phyloP scores from a whole-genome alignment of 768 basidiomycete genomes.

The Pleurotus pulmonarius region DNA sequence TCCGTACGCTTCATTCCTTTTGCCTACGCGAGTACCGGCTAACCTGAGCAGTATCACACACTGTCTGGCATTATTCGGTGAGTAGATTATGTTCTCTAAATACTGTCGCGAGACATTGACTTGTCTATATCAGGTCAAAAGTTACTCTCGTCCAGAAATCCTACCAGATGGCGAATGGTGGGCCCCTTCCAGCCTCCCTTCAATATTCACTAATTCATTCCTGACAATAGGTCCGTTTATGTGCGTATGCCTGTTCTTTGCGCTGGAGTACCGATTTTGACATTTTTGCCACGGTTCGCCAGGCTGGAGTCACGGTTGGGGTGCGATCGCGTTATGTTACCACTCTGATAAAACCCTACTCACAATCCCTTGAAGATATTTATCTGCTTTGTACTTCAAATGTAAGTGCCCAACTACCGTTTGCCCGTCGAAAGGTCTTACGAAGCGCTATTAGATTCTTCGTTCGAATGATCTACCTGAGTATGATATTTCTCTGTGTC shows the following conservation, averaged over 20 bases:
- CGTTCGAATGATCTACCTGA: constrained; percentile 1
- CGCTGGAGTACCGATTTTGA: too few relatives aligned
- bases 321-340: neutral
- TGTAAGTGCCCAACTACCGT: too few relatives aligned
- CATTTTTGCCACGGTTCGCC: too few relatives aligned
- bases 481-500: neutral
- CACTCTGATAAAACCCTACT: neutral
- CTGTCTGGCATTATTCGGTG: constrained; percentile 1
- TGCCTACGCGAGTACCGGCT: too few relatives aligned
- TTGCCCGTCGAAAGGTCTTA: too few relatives aligned
- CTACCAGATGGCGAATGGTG: constrained; percentile 1
- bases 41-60: neutral
- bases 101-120: neutral
- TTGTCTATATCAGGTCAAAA: neutral
- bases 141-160: neutral
- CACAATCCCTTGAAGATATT: neutral
- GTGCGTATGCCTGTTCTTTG: neutral
- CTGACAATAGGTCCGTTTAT: neutral
- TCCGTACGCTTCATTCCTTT: neutral
- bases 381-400: neutral
- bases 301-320: neutral
- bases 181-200: neutral
- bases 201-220: neutral
- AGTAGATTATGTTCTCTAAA: neutral
- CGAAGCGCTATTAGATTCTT: neutral